Evolutionary conservation across 2,329 filamentous ascomycete species (phyloP).

Genomic region (Fusarium mexicanum): DNA sequence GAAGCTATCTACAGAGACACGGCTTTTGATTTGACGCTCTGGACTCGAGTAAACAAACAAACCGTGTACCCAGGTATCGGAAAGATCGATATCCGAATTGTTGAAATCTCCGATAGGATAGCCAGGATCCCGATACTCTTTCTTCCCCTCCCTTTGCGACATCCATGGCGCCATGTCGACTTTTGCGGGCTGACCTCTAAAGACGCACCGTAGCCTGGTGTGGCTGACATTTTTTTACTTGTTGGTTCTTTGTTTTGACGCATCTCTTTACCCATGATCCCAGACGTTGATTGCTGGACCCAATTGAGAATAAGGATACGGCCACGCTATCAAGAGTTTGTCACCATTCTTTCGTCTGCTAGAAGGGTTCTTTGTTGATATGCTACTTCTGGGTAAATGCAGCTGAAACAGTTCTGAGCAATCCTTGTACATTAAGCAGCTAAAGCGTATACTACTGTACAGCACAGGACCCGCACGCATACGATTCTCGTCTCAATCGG

Average conservation of each 20-base stretch:
- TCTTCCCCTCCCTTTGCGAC: conserved; percentile 4
- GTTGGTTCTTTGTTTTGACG: conserved; percentile 14
- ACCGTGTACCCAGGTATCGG: conserved; percentile 6
- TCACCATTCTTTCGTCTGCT: neutral
- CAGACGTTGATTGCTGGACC: neutral
- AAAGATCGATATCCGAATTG: conserved; percentile 34
- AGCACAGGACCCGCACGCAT: conserved; percentile 16
- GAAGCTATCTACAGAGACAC: neutral
- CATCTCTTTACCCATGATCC: conserved; percentile 28
- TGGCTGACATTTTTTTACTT: conserved; percentile 16
- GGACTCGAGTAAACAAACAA: conserved; percentile 32
- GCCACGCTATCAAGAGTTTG: conserved; percentile 5
- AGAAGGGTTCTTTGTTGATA: conserved; percentile 4
- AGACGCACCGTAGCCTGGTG: conserved; percentile 23
- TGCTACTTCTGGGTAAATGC: conserved; percentile 12
- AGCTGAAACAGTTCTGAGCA: conserved; percentile 29
- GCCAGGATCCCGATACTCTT: neutral
- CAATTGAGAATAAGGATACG: conserved; percentile 14
- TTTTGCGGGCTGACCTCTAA: conserved; percentile 15
- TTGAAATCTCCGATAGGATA: conserved; percentile 38
- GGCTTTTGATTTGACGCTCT: conserved; percentile 12
- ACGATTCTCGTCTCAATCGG: conserved; percentile 23
- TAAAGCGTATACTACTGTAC: conserved; percentile 9
- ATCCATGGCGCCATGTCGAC: conserved; percentile 31
- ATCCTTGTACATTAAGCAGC: conserved; percentile 3